Base-by-base conservation (phyloP, 2,329 filamentous ascomycete species). In the Claviceps capensis region DNA sequence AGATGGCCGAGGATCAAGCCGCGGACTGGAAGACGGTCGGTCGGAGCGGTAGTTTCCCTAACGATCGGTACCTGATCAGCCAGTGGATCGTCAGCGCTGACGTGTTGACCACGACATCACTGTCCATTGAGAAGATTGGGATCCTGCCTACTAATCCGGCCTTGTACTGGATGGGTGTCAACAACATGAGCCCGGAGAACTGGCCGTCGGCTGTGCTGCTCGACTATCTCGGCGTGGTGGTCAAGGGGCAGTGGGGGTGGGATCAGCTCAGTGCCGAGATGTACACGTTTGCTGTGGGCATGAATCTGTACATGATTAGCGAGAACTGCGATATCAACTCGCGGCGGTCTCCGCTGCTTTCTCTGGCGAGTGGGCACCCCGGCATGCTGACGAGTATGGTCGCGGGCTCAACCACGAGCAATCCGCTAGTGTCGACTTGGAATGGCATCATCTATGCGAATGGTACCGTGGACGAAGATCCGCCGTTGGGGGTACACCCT, bases 161-260 rank as follows among this genome's bases (percentile, higher is more conserved):
- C 4, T 54, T 68, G n/a, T 68, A 68, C 57, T 65, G 60, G 60
- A 60, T 61, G 51, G 63, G 64, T 13, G 47, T 61, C 19, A 61
- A 61, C 49, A 55, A 55, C 48, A 65, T 64, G 57, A 57, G 51
- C 22, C 63, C 62, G 3, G 52, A 59, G 37, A 43, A 40, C 36
- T 67, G 61, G 57, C 64, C 64, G 1, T 65, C 61, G 23, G 64
- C 65, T n/a, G 19, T 64, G 2, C 40, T 67, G 43, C 54, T 63
- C 11, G 63, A 66, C 51, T 66, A 65, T 53, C 58, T 66, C 4
- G 64, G 65, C 17, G 55, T 65, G 0, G 60, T 62, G 17, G 57
- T 62, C n/a, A 53, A 49, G 2, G 56, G 60, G 22, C 59, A 60
- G 34, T 55, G 52, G 49, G 49, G 11, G 1, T 66, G 58, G 61